These are phyloP conservation scores for Helianthus annuus DNA, from an alignment of 129 eudicot species.

Conservation along the genomic window DNA sequence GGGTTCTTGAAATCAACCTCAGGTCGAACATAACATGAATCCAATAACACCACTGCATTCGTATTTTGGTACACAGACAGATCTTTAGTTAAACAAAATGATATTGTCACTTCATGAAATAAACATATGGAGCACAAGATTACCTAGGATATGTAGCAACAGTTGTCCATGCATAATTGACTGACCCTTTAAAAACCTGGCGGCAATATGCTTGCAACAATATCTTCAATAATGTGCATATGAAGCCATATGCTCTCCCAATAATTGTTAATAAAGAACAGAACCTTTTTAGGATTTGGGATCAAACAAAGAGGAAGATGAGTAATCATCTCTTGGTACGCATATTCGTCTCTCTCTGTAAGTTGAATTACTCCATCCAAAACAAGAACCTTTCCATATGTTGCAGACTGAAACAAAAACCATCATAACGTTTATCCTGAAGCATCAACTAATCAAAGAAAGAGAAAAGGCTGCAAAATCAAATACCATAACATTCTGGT, in stretches of 20 bases:
- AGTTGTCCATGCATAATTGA: slow-evolving; percentile 92
- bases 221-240: slow-evolving; percentile 94
- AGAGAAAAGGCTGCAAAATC: background rate
- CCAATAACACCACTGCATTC: slow-evolving; percentile 87
- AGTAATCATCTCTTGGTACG: slow-evolving; percentile 94
- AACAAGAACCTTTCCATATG: slow-evolving; percentile 92
- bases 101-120: background rate
- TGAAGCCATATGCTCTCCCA: slow-evolving; percentile 97
- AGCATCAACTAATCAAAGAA: background rate
- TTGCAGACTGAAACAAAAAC: slow-evolving; percentile 66
- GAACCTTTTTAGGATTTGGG: slow-evolving; percentile 88
- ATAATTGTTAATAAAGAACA: background rate
- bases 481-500: slow-evolving; percentile 89
- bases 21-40: slow-evolving; percentile 90
- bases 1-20: slow-evolving; percentile 80
- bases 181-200: slow-evolving; percentile 85
- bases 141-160: slow-evolving; percentile 96
- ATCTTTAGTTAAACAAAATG: background rate
- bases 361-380: slow-evolving; percentile 96
- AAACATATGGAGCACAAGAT: background rate
- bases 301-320: slow-evolving; percentile 95
- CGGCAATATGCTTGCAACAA: slow-evolving; percentile 79
- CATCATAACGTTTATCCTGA: background rate
- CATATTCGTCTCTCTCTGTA: slow-evolving; percentile 97
- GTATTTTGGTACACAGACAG: background rate